Base-by-base conservation (phyloP, 345 rosid genomes). In the Ceriops zippeliana region DNA sequence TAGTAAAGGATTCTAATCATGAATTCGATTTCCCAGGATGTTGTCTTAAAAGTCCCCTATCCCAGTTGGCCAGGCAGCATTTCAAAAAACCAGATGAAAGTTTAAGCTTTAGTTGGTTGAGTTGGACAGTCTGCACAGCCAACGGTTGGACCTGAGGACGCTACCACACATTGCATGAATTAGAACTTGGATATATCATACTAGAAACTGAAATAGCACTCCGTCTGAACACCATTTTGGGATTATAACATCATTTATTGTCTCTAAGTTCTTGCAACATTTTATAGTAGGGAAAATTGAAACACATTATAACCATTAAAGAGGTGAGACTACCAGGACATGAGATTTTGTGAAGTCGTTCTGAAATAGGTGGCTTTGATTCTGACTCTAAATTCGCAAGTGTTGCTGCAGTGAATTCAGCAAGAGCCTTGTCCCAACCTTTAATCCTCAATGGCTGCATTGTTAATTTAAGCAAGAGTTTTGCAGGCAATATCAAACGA, bases 371-470 rank as follows among this genome's bases (percentile, higher is more conserved):
- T 51, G 81, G 79, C 73, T 76, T 88, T 49, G 69, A 68, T 68
- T 69, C 84, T 59, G 90, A 76, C 37, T 80, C 79, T 2, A 35
- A 58, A 72, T 74, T 78, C 26, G 83, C 72, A 61, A 90, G 76
- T 76, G 84, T 83, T 72, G 89, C 87, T 13, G 88, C 89, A 0
- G 87, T 84, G 81, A 83, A 89, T 67, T 89, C 90, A 63, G 87
- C 88, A 2, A 90, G 88, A 80, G 95, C 90, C 76, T 72, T 82
- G 75, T 90, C 97, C 97, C 95, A 87, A 58, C 87, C 91, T 74
- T 84, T 90, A 34, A 73, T 78, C 76, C 80, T 83, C 61, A 90
- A 61, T 67, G 95, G 95, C 97, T 90, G 87, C 73, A 78, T 60
- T 53, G 11, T n/a, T 64, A 61, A 34, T 46, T 38, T 49, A 49